These are phyloP conservation scores for Claviceps fusiformis DNA, from an alignment of 2,329 filamentous ascomycete species.

Conservation along the genomic window DNA sequence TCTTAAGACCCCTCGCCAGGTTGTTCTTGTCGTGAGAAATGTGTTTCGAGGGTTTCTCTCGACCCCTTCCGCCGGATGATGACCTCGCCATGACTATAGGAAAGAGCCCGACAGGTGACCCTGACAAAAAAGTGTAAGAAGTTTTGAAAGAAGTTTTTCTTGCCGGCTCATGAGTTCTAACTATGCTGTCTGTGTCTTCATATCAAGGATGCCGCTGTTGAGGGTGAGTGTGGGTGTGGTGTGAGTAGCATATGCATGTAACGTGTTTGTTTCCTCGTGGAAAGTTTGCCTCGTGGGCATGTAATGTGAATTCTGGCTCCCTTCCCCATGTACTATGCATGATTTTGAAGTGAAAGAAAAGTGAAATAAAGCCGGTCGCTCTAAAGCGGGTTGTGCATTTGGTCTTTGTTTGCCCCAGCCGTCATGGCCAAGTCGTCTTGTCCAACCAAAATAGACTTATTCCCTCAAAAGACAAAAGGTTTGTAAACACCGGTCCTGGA, in stretches of 20 bases:
- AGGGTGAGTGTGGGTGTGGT: neutral
- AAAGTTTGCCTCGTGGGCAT: neutral
- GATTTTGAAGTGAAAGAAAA: neutral
- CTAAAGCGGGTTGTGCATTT: neutral
- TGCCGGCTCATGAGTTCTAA: too few relatives aligned
- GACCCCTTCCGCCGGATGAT: neutral
- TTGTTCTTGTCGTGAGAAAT: conserved; percentile 15
- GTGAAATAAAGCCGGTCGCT: neutral
- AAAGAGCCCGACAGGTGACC: neutral
- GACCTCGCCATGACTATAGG: neutral
- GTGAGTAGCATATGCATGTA: neutral
- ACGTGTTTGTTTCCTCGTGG: too few relatives aligned
- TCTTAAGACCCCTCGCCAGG: neutral
- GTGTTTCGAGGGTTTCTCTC: conserved; percentile 3
- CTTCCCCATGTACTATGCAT: neutral
- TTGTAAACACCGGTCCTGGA: neutral
- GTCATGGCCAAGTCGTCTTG: neutral
- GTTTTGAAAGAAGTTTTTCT: neutral
- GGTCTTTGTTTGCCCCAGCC: neutral
- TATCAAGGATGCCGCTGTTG: neutral
- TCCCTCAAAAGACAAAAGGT: neutral
- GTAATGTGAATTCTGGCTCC: neutral
- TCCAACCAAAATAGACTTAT: neutral
- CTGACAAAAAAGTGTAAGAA: neutral
- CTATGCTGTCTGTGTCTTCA: neutral